Evolutionary conservation across 176 grass and related monocot species (phyloP), one percentile per base, ranked within the genome.

Genomic region (Tillandsia fasciculata): DNA sequence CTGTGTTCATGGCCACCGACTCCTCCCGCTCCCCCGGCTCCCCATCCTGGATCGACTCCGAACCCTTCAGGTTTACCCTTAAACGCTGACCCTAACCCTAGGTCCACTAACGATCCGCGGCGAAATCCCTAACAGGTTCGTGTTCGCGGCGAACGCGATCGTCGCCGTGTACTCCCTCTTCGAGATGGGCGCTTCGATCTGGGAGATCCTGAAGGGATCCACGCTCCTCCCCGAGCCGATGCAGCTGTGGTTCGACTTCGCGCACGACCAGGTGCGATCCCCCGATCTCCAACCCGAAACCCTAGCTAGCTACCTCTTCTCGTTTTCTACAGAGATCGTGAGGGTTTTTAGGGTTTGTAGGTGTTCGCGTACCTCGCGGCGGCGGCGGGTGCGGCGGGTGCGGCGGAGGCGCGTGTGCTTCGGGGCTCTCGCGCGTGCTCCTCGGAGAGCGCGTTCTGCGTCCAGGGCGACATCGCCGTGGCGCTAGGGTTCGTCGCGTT

Each of bases 171-270:
- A 96, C 77, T 89, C 88, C 64, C 76, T 81, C 79, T 59, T 87
- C 69, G 83, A 89, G 76, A 73, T 82, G 10, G 79, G 13, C 67
- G 83, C 76, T 15, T 81, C 81, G 58, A 64, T 74, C 48, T 87
- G 88, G 83, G 93, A 96, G 86, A 79, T 67, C 58, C 29, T 75
- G 10, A 49, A 67, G 11, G 83, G 88, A 12, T 17, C 27, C 72
- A 96, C 93, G 68, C 86, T 84, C 48, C 70, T 92, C 1, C 92
- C 86, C 1, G 88, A 92, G 74, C 23, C 71, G 59, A 1, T 88
- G 53, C 93, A 90, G 81, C 86, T 96, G 77, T 92, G 86, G 89
- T 96, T 92, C 79, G 93, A 96, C 78, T 96, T 92, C 79, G 70
- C 67, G 7, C 93, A 92, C 87, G 93, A 96, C 69, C 93, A 96